Conservation (phyloP, 2,329 filamentous ascomycete genomes). For the Fusarium sp. region DNA sequence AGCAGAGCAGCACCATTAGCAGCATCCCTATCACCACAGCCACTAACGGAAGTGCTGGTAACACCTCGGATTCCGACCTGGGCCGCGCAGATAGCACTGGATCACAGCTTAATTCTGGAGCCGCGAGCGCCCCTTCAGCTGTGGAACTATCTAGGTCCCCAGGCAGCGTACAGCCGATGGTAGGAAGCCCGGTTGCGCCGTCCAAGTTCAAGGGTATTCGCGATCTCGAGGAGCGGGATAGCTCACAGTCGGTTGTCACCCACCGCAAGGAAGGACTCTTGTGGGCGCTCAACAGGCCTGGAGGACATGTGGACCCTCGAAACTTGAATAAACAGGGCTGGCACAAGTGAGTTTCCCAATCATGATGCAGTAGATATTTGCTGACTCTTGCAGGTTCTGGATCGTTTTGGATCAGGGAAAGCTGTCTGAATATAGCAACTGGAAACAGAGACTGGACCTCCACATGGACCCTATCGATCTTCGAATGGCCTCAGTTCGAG, state of each 20-base stretch:
- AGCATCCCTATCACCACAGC: conserved; percentile 46
- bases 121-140: conserved; percentile 45
- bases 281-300: conserved; percentile 93
- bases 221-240: conserved; percentile 87
- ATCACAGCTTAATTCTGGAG: conserved; percentile 69
- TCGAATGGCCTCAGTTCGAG: conserved; percentile 94
- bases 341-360: conserved; percentile 82
- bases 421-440: conserved; percentile 98
- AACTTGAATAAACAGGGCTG: conserved; percentile 97
- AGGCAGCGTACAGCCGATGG: conserved; percentile 59
- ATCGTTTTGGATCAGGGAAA: conserved; percentile 97
- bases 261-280: conserved; percentile 93
- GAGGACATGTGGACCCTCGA: conserved; percentile 94
- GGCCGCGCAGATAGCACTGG: conserved; percentile 80
- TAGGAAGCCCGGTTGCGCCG: conserved; percentile 64
- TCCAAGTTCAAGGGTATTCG: conserved; percentile 90
- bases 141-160: conserved; percentile 68
- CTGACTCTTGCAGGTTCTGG: conserved; percentile 80
- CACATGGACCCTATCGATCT: conserved; percentile 99
- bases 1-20: conserved; percentile 62
- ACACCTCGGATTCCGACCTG: conserved; percentile 75
- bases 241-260: conserved; percentile 61
- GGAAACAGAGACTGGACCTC: conserved; percentile 96
- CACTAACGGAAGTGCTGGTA: conserved; percentile 60
- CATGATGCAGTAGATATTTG: not conserved